phyloP scores from a whole-genome alignment of 805 yeast species.

The Candida nonsorbophila region DNA sequence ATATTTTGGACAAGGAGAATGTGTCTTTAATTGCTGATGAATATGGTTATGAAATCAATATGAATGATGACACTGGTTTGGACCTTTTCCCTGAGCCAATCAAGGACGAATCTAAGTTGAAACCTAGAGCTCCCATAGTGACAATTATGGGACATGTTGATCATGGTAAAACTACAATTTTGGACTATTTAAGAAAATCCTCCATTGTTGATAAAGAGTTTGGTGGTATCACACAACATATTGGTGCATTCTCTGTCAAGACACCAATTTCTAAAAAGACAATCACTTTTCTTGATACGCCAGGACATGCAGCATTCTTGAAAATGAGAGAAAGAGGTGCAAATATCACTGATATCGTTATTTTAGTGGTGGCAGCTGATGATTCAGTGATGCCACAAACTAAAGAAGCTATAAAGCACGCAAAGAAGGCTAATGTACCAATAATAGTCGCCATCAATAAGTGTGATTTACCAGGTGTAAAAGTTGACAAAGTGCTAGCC shows the following conservation, averaged over 20 bases:
- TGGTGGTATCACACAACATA: conserved; percentile 97
- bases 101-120: conserved; percentile 37
- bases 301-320: conserved; percentile 96
- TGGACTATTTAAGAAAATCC: conserved; percentile 81
- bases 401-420: conserved; percentile 90
- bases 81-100: conserved; percentile 54
- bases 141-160: conserved; percentile 99
- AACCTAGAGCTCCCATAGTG: conserved; percentile 85
- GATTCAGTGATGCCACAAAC: conserved; percentile 99
- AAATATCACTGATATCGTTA: conserved; percentile 83
- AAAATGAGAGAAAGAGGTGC: conserved; percentile 98
- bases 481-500: conserved; percentile 68
- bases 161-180: conserved; percentile 94
- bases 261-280: conserved; percentile 68
- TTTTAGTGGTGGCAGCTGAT: conserved; percentile 93
- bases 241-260: conserved; percentile 91
- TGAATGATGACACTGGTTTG: conserved; percentile 54
- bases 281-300: conserved; percentile 92
- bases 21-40: conserved; percentile 87
- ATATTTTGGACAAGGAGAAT: conserved; percentile 79
- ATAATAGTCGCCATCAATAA: conserved; percentile 90
- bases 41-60: conserved; percentile 60
- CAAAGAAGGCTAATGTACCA: conserved; percentile 74
- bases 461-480: conserved; percentile 75
- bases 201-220: conserved; percentile 79